Evolutionary conservation across 148 eudicot genomes (phyloP).

Genomic region (Nyssa sinensis): DNA sequence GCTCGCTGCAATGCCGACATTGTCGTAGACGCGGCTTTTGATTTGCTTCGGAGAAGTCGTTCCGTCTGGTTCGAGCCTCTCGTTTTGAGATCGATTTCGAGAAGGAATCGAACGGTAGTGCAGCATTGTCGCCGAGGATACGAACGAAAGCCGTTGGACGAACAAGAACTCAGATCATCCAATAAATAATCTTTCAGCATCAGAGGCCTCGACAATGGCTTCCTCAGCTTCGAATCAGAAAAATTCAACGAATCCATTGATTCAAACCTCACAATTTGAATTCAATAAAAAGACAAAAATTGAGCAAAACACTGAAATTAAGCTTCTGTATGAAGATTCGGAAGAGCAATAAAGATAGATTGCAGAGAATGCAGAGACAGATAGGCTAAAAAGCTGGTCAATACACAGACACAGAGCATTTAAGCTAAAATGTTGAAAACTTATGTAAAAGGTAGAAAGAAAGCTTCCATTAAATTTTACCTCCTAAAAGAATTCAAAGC

Average conservation of each 20-base stretch:
- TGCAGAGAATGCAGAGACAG: background rate
- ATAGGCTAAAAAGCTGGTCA: constrained; percentile 2
- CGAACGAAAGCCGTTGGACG: constrained; percentile 77
- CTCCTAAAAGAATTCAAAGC: too few species aligned
- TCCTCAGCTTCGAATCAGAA: constrained; percentile 21
- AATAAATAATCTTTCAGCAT: constrained; percentile 57
- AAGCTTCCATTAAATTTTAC: constrained; percentile 2
- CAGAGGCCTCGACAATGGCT: constrained; percentile 38
- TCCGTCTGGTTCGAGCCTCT: constrained; percentile 1
- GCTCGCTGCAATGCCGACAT: constrained; percentile 46
- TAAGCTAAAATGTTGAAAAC: background rate
- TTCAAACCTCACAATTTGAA: background rate
- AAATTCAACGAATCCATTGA: constrained; percentile 7
- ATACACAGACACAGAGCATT: background rate
- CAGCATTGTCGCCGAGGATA: constrained; percentile 72
- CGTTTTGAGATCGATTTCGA: constrained; percentile 30
- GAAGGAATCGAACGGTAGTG: constrained; percentile 39
- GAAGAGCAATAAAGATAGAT: background rate
- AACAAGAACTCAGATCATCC: constrained; percentile 80
- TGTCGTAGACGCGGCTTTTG: constrained; percentile 5
- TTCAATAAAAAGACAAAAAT: too few species aligned
- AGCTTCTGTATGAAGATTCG: background rate
- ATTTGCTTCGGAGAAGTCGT: constrained; percentile 6
- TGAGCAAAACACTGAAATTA: too few species aligned
- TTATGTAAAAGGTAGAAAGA: constrained; percentile 9